Conservation (phyloP, 495 filamentous ascomycete genomes). For the Hypoxylon trugodes region DNA sequence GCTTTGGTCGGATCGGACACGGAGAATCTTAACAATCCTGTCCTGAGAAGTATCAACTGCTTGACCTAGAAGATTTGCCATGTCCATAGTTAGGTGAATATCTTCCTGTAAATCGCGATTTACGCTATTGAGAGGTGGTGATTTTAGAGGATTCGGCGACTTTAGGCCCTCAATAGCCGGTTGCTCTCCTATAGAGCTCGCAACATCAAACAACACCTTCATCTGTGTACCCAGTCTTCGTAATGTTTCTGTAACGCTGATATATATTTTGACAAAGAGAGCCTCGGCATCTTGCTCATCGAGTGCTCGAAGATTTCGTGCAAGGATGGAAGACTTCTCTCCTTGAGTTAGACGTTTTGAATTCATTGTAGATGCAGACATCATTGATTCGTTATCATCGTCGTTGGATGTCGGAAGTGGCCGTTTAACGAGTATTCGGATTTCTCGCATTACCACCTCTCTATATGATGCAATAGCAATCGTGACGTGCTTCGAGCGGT, state of each 20-base stretch:
- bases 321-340: constrained; percentile 87
- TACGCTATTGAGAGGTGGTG: constrained; percentile 44
- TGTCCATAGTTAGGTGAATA: constrained; percentile 83
- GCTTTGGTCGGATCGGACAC: constrained; percentile 88
- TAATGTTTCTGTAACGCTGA: constrained; percentile 84
- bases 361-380: constrained; percentile 83
- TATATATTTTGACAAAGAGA: constrained; percentile 84
- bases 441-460: constrained; percentile 85
- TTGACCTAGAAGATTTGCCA: constrained; percentile 92
- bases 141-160: constrained; percentile 54
- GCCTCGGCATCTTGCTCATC: constrained; percentile 85
- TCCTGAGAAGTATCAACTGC: constrained; percentile 93
- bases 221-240: constrained; percentile 87
- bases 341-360: constrained; percentile 76
- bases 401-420: constrained; percentile 90
- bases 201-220: constrained; percentile 95
- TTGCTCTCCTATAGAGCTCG: constrained; percentile 71
- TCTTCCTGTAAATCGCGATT: constrained; percentile 74
- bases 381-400: constrained; percentile 89
- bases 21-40: constrained; percentile 89
- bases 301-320: constrained; percentile 88
- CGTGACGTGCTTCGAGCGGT: constrained; percentile 77
- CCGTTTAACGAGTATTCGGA: constrained; percentile 83
- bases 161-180: constrained; percentile 44
- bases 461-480: constrained; percentile 85